Evolutionary conservation across 1,284 basidiomycete genomes (phyloP), one percentile per base, ranked within the genome.

Genomic region (Papiliotrema laurentii): DNA sequence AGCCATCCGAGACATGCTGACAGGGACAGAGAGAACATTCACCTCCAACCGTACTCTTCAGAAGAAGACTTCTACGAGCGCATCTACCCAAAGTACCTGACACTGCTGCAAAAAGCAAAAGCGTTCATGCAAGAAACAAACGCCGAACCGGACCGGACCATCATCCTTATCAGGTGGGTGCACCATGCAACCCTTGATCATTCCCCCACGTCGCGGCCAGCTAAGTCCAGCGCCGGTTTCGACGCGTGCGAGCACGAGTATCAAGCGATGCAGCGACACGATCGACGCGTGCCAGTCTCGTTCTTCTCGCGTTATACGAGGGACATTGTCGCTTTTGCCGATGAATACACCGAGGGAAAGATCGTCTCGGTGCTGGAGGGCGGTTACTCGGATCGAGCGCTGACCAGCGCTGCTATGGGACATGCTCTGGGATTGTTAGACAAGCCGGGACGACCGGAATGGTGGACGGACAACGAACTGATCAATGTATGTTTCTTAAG

Each of bases 231-330:
- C 30, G 71, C 75, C 54, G 94, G 94, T 2, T 92, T 97, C 72
- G 94, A 97, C 60, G 93, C 92, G 0, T 89, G 86, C 52, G 86
- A 92, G 63, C 89, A 97, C 69, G 93, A 98, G 66, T 85, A 87
- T 57, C 76, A 82, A 4, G 86, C 84, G 5, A 98, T 98, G 94
- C 90, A 89, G 39, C 78, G 94, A 7, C 94, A 97, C 69, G 80
- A 83, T 41, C 84, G 91, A n/a, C 85, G 86, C 54, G 91, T 97
- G 0, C 94, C 94, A 10, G 39, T 40, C 1, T 81, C 83, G 0
- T 97, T 97, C 75, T 98, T 89, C 69, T 77, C 85, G 60, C 84
- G 82, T 4, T 96, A 97, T 62, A 85, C 89, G 0, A 77, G 75
- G 2, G 90, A 96, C 61, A 81, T 83, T 0, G 78, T 81, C 34